Evolutionary conservation across 2,329 filamentous ascomycete genomes (phyloP).

Genomic region (Nemania sp.): DNA sequence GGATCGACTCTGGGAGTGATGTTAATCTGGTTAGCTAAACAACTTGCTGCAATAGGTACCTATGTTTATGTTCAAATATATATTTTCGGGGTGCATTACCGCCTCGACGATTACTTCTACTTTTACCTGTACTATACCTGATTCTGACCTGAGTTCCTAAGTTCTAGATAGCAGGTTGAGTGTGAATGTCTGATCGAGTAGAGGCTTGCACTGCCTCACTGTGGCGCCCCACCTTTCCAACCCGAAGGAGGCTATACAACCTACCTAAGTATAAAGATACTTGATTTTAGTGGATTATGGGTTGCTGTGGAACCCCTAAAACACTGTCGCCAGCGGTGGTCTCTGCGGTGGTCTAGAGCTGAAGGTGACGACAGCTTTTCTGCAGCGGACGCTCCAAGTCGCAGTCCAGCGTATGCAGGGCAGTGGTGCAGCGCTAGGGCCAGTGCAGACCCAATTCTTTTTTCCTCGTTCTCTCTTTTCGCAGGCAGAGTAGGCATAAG

Average conservation of each 20-base stretch:
- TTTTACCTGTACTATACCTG: no score
- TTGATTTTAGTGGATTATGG: not conserved
- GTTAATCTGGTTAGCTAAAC: no score
- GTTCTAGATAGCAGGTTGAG: no score
- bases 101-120: no score
- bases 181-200: no score
- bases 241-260: not conserved
- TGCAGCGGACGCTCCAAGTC: not conserved
- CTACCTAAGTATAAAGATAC: no score
- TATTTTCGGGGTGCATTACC: no score
- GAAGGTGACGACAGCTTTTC: slow-evolving; percentile 4
- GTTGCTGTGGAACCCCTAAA: not conserved
- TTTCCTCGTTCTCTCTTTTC: not conserved
- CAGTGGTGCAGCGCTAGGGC: not conserved
- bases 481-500: no score
- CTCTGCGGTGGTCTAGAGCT: not conserved
- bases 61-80: no score
- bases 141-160: no score
- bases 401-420: not conserved
- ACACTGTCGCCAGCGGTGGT: not conserved
- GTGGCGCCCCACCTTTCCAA: not conserved
- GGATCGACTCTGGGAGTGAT: no score
- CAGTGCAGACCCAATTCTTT: not conserved
- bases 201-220: slow-evolving; percentile 22
- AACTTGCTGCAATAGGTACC: no score